Base-by-base conservation (phyloP, 139 green algal genomes). In the Picochlorum sp. region DNA sequence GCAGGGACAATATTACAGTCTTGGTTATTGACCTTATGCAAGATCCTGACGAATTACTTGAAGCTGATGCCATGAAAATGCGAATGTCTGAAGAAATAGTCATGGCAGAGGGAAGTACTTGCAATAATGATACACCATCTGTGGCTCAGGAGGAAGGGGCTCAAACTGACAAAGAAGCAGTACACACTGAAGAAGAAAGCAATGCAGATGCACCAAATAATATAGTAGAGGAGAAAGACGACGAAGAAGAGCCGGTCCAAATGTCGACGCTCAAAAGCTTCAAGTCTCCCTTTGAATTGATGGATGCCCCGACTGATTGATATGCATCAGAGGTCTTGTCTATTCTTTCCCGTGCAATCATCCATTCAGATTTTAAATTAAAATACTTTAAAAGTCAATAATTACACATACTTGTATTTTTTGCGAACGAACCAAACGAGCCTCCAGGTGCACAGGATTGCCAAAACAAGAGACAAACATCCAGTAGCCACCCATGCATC, bases 1-100 rank as follows among this genome's bases (percentile, higher is more conserved):
- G 60, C 21, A 58, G 74, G 6, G 82, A 88, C 72, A 88, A 88
- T 50, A 80, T 88, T 3, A 88, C 75, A 3, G 81, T 85, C 3
- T 68, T 88, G 0, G 70, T 88, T 20, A 73, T 88, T 3, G 81
- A 88, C 62, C 74, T 88, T n/a, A 72, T 57, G 15, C 31, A 24
- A 34, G 62, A 50, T 41, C 62, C 63, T 21, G 20, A 56, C 16
- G 70, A 54, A 20, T 54, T 54, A 13, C n/a, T 54, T 20, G 47
- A 55, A 26, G 69, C 54, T 4, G 69, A 76, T 60, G 69, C 69
- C n/a, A 18, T 30, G n/a, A 37, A 64, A 38, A 38, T 57, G n/a
- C n/a, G 44, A 57, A 21, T 69, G n/a, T 54, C 47, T 54, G 47
- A 21, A 54, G 47, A 54, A 13, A 54, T 54, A 20, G 61, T 44